A percentile compares a stretch with the other conserved stretches of the same genome.
Evolutionary conservation across 768 basidiomycete genomes (phyloP).

Genomic region (Cubamyces sp.): DNA sequence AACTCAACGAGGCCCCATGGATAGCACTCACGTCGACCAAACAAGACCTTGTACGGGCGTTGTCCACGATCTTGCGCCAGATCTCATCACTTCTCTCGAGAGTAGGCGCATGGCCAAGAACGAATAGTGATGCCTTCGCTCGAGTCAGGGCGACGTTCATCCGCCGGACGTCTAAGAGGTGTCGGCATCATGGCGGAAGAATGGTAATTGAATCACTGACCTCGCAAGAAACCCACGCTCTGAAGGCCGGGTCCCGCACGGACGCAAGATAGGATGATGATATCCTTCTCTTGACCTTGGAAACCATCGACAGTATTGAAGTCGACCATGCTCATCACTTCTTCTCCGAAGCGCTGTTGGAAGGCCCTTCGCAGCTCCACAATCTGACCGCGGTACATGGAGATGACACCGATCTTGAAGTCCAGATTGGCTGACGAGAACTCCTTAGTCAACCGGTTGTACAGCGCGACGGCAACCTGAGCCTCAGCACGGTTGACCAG

Average conservation of each 20-base stretch:
- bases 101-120: slow-evolving; percentile 89
- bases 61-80: slow-evolving; percentile 78
- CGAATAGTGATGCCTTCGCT: slow-evolving; percentile 91
- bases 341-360: slow-evolving; percentile 66
- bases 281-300: slow-evolving; percentile 98
- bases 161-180: slow-evolving; percentile 66
- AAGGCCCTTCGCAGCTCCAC: slow-evolving; percentile 74
- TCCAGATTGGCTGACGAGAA: slow-evolving; percentile 58
- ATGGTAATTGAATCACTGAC: slow-evolving; percentile 40
- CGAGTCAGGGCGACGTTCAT: slow-evolving; percentile 99
- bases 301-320: slow-evolving; percentile 99
- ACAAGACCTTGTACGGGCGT: slow-evolving; percentile 69
- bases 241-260: slow-evolving; percentile 86
- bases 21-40: slow-evolving; percentile 60
- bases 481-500: slow-evolving; percentile 78
- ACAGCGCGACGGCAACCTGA: slow-evolving; percentile 76
- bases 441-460: slow-evolving; percentile 66
- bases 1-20: not conserved
- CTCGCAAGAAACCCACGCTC: slow-evolving; percentile 87
- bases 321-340: slow-evolving; percentile 73
- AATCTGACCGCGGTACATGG: slow-evolving; percentile 95
- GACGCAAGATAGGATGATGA: slow-evolving; percentile 97
- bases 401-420: slow-evolving; percentile 71
- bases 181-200: not conserved
- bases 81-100: slow-evolving; percentile 81